Base-by-base conservation (phyloP, 179 eudicot species). In the Amaranthus tricolor region DNA sequence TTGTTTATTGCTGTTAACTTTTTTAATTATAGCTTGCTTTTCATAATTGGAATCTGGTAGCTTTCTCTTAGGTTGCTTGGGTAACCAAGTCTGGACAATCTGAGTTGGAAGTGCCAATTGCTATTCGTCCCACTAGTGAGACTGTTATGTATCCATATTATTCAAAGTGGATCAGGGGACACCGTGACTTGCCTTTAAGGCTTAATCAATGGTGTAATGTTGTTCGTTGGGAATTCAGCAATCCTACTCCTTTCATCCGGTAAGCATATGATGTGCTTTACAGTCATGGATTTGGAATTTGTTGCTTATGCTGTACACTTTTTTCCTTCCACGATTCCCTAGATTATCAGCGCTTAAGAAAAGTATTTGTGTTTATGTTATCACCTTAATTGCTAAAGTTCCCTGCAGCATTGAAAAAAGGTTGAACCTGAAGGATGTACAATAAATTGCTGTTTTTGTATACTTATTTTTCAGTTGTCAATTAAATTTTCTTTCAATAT, bases 181-280 rank as follows among this genome's bases (percentile, higher is more conserved):
- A 96, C 78, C 92, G 99, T 55, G 99, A 96, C 81, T 85, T 93
- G 70, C 99, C 99, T 67, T 79, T 96, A 79, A 89, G 87, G 72
- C 96, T 91, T 72, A 93, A 96, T 81, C 99, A 96, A 69, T 96
- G 99, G 99, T 91, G 97, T 80, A 96, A 96, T 78, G 99, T 96
- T 74, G 99, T 96, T 53, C 87, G 99, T 64, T 96, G 99, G 99
- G 99, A 96, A 78, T 93, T 93, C 86, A 96, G 99, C 88, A 81
- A 93, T 79, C 99, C 99, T 48, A 96, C 99, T 82, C 99, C 99
- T 60, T 96, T 96, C 73, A 96, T 93, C 86, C 89, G 99, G 99
- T 94, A 73, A 31, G 64, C 55, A 61, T 76, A 40, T 74, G 53
- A 52, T 53, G 70, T 61, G 66, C 47, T 20, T 48, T 59, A 53